These are phyloP conservation scores for Seiridium cupressi DNA, from an alignment of 2,329 filamentous ascomycete species.

Conservation along the genomic window DNA sequence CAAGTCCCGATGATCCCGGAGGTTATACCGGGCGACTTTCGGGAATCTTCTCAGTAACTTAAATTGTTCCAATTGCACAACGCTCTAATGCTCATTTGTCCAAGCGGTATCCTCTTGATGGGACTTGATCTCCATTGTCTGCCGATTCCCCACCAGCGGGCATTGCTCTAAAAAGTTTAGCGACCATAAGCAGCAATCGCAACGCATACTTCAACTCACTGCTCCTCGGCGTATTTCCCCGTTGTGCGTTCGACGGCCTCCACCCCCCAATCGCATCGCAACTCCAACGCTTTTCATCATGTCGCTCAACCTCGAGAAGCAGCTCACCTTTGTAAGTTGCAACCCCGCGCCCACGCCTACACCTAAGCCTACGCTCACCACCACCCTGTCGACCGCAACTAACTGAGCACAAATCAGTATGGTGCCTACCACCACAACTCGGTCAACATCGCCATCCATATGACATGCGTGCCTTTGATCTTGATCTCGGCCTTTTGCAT, in stretches of 20 bases:
- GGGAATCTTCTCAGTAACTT: too few relatives aligned
- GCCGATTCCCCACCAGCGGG: background rate
- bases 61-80: background rate
- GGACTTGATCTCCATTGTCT: background rate
- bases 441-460: constrained; percentile 76
- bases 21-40: too few relatives aligned
- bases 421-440: constrained; percentile 79
- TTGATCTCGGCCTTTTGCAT: constrained; percentile 69
- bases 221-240: background rate
- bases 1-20: too few relatives aligned
- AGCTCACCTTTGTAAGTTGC: constrained; percentile 73
- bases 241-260: background rate
- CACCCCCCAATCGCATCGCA: background rate
- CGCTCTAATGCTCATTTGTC: background rate
- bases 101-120: too few relatives aligned
- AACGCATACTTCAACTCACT: background rate
- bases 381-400: background rate
- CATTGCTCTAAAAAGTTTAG: constrained; percentile 1
- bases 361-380: too few relatives aligned
- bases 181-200: background rate
- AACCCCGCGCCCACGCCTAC: background rate
- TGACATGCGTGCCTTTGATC: constrained; percentile 75
- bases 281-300: constrained; percentile 32
- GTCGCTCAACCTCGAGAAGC: constrained; percentile 77
- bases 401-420: constrained; percentile 53